Conservation (phyloP, 148 eudicot species). For the Rhododendron ovatum region DNA sequence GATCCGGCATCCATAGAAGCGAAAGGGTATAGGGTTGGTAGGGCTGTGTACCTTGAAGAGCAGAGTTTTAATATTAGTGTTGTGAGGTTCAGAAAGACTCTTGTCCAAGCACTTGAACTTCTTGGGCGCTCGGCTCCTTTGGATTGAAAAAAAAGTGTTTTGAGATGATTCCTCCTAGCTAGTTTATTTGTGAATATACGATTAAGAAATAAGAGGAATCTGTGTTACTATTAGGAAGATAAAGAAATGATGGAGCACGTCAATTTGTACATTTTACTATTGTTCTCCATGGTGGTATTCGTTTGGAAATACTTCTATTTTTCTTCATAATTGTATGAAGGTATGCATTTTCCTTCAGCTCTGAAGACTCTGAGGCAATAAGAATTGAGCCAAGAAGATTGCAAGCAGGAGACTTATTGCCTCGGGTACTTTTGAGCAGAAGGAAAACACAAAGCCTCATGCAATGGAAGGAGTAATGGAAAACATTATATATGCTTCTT, state of each 20-base stretch:
- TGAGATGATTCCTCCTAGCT: background rate
- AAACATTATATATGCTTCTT: no score
- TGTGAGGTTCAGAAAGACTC: constrained; percentile 36
- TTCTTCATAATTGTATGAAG: no score
- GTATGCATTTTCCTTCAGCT: no score
- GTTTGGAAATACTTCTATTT: background rate
- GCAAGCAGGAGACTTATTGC: no score
- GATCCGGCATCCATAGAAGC: constrained; percentile 29
- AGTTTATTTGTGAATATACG: background rate
- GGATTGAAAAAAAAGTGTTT: background rate
- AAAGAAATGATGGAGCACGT: background rate
- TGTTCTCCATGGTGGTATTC: background rate
- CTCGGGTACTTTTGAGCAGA: no score
- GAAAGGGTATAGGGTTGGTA: constrained; percentile 17
- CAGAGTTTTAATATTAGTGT: constrained; percentile 45
- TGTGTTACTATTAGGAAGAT: no score
- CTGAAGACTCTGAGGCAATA: no score
- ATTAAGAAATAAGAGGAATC: background rate
- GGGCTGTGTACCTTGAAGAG: constrained; percentile 41
- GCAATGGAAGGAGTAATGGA: no score
- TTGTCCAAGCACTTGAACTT: constrained; percentile 44
- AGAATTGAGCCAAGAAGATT: no score
- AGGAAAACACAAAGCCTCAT: no score
- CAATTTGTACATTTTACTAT: background rate
- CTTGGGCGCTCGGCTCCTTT: constrained; percentile 13